Conservation (phyloP, 768 basidiomycete species). For the Leccinum ochraceum region DNA sequence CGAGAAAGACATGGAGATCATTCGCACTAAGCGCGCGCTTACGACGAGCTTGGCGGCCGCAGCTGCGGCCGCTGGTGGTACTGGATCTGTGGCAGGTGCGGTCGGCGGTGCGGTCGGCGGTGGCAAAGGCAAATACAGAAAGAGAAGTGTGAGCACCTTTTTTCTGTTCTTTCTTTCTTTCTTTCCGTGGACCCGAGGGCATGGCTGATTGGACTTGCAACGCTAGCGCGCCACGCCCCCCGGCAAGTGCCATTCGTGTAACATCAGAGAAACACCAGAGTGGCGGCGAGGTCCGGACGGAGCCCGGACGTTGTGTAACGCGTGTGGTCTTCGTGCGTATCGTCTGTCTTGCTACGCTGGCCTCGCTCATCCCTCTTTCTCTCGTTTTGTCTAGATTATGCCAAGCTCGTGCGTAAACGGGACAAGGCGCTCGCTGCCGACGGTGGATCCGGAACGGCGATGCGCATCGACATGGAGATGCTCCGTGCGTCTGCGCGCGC, state of each 20-base stretch:
- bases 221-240: slow-evolving; percentile 80
- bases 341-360: neutral
- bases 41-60: slow-evolving; percentile 60
- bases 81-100: slow-evolving; percentile 35
- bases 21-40: slow-evolving; percentile 75
- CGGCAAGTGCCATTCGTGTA: slow-evolving; percentile 86
- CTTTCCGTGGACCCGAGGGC: slow-evolving; percentile 1
- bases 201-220: slow-evolving; percentile 29
- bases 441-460: slow-evolving; percentile 43
- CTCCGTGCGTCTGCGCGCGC: slow-evolving; percentile 72
- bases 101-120: slow-evolving; percentile 24
- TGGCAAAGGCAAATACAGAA: slow-evolving; percentile 77
- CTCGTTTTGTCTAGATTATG: slow-evolving; percentile 51
- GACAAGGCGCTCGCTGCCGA: slow-evolving; percentile 62
- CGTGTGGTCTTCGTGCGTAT: slow-evolving; percentile 73
- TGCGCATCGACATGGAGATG: slow-evolving; percentile 72
- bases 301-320: slow-evolving; percentile 81
- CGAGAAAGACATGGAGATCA: slow-evolving; percentile 84
- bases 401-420: slow-evolving; percentile 78
- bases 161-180: neutral
- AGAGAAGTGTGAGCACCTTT: slow-evolving; percentile 69
- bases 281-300: slow-evolving; percentile 86
- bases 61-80: slow-evolving; percentile 39
- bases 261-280: slow-evolving; percentile 86
- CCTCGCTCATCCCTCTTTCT: no score